Conservation (phyloP, 2,329 filamentous ascomycete genomes). For the Pseudogymnoascus sp. region DNA sequence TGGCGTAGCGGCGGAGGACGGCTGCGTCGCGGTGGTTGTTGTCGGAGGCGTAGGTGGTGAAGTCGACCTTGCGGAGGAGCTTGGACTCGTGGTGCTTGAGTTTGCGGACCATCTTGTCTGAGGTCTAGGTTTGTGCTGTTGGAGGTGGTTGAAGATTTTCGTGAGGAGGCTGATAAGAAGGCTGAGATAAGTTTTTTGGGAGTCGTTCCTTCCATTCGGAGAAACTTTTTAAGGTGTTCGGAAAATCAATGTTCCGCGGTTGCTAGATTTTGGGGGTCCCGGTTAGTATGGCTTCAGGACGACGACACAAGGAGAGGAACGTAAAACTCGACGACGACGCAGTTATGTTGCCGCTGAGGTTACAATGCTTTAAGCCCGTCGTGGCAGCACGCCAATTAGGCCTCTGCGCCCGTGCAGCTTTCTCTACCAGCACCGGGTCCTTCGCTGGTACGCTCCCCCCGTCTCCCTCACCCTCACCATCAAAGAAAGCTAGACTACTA, state of each 20-base stretch:
- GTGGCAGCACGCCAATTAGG: slow-evolving; percentile 13
- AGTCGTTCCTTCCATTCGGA: neutral
- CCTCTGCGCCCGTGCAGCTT: slow-evolving; percentile 15
- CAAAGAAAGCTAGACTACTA: slow-evolving; percentile 10
- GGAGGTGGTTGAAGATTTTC: neutral
- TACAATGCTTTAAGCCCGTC: slow-evolving; percentile 25
- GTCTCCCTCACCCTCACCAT: neutral
- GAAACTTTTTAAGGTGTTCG: neutral
- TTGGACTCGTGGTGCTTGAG: slow-evolving; percentile 96
- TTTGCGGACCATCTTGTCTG: slow-evolving; percentile 71
- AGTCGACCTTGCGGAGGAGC: slow-evolving; percentile 86
- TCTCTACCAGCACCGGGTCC: slow-evolving; percentile 22
- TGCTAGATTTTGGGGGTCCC: neutral
- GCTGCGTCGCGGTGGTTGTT: slow-evolving; percentile 74
- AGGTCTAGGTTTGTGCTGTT: neutral
- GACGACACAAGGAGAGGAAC: neutral
- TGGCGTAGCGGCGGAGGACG: slow-evolving; percentile 79
- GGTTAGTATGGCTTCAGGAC: neutral
- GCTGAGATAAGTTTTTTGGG: neutral
- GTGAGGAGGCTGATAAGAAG: slow-evolving; percentile 6
- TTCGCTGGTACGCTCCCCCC: slow-evolving; percentile 20
- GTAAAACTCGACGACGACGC: neutral
- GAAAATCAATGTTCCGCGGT: neutral
- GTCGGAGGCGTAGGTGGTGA: slow-evolving; percentile 89
- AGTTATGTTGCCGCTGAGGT: slow-evolving; percentile 23